phyloP scores from a whole-genome alignment of 805 yeast genomes.

The Ogataea haglerorum region DNA sequence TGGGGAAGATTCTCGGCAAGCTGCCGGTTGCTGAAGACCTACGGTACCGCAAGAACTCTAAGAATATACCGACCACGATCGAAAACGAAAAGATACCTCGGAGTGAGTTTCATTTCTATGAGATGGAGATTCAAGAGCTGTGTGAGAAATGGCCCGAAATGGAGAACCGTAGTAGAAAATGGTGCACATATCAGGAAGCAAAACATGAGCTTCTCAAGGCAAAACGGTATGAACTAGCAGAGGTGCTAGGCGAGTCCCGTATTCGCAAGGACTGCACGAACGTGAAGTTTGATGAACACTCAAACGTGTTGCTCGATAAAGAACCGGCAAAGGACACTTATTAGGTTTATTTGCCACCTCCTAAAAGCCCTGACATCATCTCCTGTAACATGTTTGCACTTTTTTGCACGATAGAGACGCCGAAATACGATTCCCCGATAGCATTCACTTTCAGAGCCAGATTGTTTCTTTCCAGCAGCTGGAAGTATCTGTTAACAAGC shows the following conservation, averaged over 20 bases:
- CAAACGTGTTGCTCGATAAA: conserved; percentile 28
- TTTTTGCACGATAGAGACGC: conserved; percentile 38
- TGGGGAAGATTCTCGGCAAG: conserved; percentile 53
- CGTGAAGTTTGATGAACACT: conserved; percentile 24
- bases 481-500: conserved; percentile 41
- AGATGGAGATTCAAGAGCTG: conserved; percentile 59
- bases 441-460: conserved; percentile 26
- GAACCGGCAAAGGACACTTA: conserved; percentile 30
- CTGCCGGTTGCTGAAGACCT: conserved; percentile 68
- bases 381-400: conserved; percentile 60
- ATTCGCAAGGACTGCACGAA: conserved; percentile 38
- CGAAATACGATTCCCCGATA: conserved; percentile 30
- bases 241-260: conserved; percentile 57
- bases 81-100: conserved; percentile 48
- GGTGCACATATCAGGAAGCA: conserved; percentile 74
- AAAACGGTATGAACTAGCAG: conserved; percentile 63
- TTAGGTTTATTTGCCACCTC: conserved; percentile 33
- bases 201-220: conserved; percentile 52
- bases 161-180: conserved; percentile 56
- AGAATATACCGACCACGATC: conserved; percentile 18
- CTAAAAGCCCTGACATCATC: conserved; percentile 70
- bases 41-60: conserved; percentile 25
- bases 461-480: conserved; percentile 18
- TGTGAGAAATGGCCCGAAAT: conserved; percentile 75
- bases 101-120: conserved; percentile 86